Conservation (phyloP, 768 basidiomycete genomes). For the Rhizopogon vulgaris region DNA sequence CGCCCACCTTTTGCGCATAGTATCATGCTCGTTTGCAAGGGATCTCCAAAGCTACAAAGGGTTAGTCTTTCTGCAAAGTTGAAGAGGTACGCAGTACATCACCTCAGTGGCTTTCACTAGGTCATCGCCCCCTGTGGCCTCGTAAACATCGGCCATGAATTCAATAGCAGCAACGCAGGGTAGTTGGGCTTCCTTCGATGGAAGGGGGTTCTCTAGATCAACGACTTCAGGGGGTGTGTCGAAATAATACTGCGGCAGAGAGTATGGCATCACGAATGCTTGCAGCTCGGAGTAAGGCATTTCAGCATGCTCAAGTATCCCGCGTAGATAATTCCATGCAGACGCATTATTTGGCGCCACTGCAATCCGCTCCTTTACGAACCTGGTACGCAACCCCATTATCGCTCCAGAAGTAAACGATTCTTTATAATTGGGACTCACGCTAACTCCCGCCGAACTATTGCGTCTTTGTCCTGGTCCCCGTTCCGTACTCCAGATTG, state of each 20-base stretch:
- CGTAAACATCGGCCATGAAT: conserved; percentile 75
- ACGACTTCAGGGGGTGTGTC: conserved; percentile 38
- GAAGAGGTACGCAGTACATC: conserved; percentile 1
- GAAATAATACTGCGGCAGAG: conserved; percentile 27
- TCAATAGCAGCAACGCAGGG: conserved; percentile 80
- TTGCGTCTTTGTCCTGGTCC: conserved; percentile 54
- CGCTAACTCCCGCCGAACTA: conserved; percentile 68
- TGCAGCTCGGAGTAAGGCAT: conserved; percentile 50
- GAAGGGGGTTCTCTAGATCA: conserved; percentile 72
- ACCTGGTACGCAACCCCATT: conserved; percentile 39
- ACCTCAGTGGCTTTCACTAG: conserved; percentile 47
- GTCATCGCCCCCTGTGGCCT: conserved; percentile 45
- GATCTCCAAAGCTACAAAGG: conserved; percentile 58
- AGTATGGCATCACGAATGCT: conserved; percentile 64
- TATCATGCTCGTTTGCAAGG: conserved; percentile 64
- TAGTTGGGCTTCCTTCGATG: conserved; percentile 57
- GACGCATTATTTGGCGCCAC: conserved; percentile 90
- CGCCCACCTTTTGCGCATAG: conserved; percentile 68
- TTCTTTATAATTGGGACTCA: conserved; percentile 35
- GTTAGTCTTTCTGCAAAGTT: conserved; percentile 1
- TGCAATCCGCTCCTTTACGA: conserved; percentile 76
- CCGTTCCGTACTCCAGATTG: conserved; percentile 55
- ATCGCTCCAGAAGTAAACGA: not conserved
- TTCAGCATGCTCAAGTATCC: conserved; percentile 58
- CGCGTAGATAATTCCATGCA: conserved; percentile 96